phyloP scores from a whole-genome alignment of 805 yeast species.

The Wilhelminamyces savonicus region DNA sequence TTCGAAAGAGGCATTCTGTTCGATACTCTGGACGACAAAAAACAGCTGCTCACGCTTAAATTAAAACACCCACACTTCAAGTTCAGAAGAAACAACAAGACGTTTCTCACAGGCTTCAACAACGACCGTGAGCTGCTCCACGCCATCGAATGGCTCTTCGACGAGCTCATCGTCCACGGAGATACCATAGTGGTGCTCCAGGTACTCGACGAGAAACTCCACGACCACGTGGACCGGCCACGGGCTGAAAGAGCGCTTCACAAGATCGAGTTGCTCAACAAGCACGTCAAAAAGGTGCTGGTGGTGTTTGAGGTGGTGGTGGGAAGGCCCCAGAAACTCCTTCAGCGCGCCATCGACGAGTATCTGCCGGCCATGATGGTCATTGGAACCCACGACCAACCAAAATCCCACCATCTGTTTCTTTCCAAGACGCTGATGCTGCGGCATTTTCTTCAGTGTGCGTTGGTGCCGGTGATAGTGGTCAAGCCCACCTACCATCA shows the following conservation, averaged over 20 bases:
- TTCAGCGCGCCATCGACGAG: conserved; percentile 34
- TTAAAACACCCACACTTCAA: conserved; percentile 37
- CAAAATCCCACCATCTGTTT: conserved; percentile 12
- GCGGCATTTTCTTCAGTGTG: conserved; percentile 36
- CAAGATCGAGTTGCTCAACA: conserved; percentile 28
- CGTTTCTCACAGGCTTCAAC: conserved; percentile 34
- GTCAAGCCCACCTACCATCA: conserved; percentile 34
- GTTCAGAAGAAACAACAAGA: conserved; percentile 39
- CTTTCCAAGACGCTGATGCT: conserved; percentile 30
- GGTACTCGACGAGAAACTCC: conserved; percentile 31
- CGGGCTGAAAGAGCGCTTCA: conserved; percentile 22
- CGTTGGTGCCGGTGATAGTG: conserved; percentile 38
- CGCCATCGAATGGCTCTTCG: conserved; percentile 40
- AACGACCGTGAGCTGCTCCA: conserved; percentile 29
- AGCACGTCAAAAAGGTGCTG: conserved; percentile 28
- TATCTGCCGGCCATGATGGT: conserved; percentile 41
- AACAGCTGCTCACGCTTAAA: conserved; percentile 32
- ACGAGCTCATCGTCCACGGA: conserved; percentile 37
- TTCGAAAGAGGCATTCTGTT: conserved; percentile 37
- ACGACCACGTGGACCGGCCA: conserved; percentile 20
- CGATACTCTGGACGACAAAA: conserved; percentile 28
- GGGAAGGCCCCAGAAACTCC: conserved; percentile 34
- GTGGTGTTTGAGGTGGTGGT: conserved; percentile 35
- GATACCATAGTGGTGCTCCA: conserved; percentile 37
- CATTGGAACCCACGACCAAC: conserved; percentile 30